Percentiles rank a stretch among this genome's conserved stretches.
phyloP scores from a whole-genome alignment of 2,329 filamentous ascomycete species.

The Monosporascus sp. region DNA sequence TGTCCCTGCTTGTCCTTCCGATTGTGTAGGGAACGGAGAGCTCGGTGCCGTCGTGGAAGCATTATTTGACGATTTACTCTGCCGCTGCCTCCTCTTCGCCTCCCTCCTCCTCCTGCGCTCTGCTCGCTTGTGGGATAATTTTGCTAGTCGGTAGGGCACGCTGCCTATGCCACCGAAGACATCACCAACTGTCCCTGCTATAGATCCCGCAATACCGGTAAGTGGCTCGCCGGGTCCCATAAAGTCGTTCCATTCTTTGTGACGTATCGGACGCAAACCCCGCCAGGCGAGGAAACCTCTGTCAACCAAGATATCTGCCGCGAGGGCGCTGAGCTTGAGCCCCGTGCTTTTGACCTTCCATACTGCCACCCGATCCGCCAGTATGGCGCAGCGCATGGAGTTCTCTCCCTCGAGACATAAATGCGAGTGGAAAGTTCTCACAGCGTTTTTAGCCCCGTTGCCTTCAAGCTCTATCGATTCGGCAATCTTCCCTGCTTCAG shows the following conservation, averaged over 20 bases:
- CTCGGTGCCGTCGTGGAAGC: conserved; percentile 1
- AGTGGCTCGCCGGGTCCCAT: conserved; percentile 70
- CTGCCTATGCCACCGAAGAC: conserved; percentile 59
- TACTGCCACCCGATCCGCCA: conserved; percentile 56
- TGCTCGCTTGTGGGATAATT: conserved; percentile 49
- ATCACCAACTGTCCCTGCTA: conserved; percentile 53
- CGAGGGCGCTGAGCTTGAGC: conserved; percentile 56
- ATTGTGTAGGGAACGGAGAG: background rate
- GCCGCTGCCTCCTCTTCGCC: conserved; percentile 21
- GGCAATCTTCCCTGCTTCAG: conserved; percentile 55
- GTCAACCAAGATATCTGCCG: conserved; percentile 59
- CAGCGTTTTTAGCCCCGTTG: conserved; percentile 65
- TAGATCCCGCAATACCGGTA: conserved; percentile 57
- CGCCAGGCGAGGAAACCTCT: conserved; percentile 58
- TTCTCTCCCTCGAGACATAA: conserved; percentile 46
- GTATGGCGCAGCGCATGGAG: conserved; percentile 61
- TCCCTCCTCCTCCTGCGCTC: conserved; percentile 43
- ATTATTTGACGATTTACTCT: conserved; percentile 1
- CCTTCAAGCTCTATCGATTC: conserved; percentile 56
- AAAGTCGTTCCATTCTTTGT: conserved; percentile 73
- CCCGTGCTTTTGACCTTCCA: conserved; percentile 61
- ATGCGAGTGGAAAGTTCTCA: conserved; percentile 59
- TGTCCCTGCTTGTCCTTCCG: background rate
- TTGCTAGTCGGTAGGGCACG: conserved; percentile 57
- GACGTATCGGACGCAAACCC: conserved; percentile 57